A percentile compares a stretch with the other conserved stretches of the same genome.
These are phyloP conservation scores for Oryza coarctata DNA, from an alignment of 176 grass and related monocot genomes.

Conservation along the genomic window DNA sequence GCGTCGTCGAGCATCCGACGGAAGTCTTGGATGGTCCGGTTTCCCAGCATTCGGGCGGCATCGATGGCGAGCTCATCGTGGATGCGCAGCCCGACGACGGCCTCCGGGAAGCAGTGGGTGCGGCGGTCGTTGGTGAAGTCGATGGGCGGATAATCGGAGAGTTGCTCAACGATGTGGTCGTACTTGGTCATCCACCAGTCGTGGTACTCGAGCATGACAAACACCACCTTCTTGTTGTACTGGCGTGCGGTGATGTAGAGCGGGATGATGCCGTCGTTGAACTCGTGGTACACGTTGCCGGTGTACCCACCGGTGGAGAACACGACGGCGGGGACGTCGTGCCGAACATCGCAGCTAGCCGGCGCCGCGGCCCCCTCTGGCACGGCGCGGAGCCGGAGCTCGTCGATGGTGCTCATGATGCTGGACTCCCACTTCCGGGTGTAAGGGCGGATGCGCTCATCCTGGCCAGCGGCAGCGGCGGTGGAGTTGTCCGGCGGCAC, in stretches of 20 bases:
- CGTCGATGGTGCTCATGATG: conserved; percentile 79
- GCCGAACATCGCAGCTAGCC: conserved; percentile 40
- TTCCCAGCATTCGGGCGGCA: conserved; percentile 25
- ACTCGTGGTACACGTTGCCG: conserved; percentile 89
- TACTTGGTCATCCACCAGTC: conserved; percentile 82
- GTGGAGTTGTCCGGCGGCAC: background rate
- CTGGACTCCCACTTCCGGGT: conserved; percentile 83
- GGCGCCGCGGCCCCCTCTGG: background rate
- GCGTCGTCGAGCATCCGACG: conserved; percentile 62
- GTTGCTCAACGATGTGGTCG: conserved; percentile 43
- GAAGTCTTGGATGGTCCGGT: conserved; percentile 57
- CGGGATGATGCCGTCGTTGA: conserved; percentile 84
- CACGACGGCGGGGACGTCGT: conserved; percentile 59
- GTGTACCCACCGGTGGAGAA: conserved; percentile 94
- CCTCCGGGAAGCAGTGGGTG: conserved; percentile 78
- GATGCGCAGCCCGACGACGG: conserved; percentile 60
- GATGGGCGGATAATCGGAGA: conserved; percentile 56
- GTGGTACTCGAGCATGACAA: conserved; percentile 80
- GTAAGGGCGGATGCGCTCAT: conserved; percentile 48
- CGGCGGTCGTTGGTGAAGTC: conserved; percentile 62
- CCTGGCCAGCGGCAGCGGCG: background rate
- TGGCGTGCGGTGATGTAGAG: conserved; percentile 74
- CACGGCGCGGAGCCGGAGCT: conserved; percentile 53
- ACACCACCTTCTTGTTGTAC: conserved; percentile 54
- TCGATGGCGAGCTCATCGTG: conserved; percentile 77